Conservation (phyloP, 2,329 filamentous ascomycete species). For the Onygenales sp. region DNA sequence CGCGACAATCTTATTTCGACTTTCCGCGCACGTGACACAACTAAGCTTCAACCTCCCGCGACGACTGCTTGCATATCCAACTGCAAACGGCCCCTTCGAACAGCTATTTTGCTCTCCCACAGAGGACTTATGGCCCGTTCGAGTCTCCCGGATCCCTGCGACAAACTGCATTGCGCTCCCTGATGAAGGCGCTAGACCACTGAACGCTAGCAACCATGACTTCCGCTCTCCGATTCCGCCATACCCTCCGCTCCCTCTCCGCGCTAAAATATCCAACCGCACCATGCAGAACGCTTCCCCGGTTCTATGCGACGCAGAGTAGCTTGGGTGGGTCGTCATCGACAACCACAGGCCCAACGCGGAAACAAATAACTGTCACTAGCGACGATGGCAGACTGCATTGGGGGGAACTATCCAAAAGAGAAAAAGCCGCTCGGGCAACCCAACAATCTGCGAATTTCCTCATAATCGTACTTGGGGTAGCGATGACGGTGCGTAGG, state of each 20-base stretch:
- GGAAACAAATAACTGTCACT: conserved; percentile 68
- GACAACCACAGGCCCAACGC: conserved; percentile 38
- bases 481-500: conserved; percentile 60
- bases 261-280: conserved; percentile 10
- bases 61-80: too few relatives aligned
- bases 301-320: conserved; percentile 53
- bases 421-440: conserved; percentile 73
- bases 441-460: conserved; percentile 91
- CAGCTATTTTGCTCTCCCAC: neutral
- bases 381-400: conserved; percentile 76
- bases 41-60: neutral
- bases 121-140: neutral
- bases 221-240: neutral
- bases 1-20: neutral
- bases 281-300: conserved; percentile 22
- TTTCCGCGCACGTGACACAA: too few relatives aligned
- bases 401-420: conserved; percentile 65
- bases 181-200: neutral
- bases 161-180: neutral
- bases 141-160: neutral
- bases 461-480: conserved; percentile 62
- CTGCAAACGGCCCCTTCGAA: neutral
- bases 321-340: conserved; percentile 24
- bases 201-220: neutral
- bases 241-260: conserved; percentile 21